Conservation (phyloP, 306 rosid species). For the Sicyos edulis region DNA sequence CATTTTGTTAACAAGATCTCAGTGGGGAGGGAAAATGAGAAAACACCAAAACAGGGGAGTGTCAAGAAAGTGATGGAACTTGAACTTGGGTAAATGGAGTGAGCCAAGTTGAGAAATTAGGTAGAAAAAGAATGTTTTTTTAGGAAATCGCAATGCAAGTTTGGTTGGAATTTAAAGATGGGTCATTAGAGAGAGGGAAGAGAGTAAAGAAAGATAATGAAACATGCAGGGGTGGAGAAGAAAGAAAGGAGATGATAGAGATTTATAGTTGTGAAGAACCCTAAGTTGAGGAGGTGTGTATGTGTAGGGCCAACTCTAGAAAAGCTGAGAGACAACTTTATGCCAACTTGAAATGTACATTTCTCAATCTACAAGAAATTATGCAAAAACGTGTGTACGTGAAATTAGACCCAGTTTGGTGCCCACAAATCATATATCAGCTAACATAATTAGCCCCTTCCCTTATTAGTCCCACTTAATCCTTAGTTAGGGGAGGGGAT, state of each 20-base stretch:
- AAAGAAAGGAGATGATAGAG: constrained; percentile 29
- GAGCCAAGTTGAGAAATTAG: neutral
- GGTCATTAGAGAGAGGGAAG: constrained; percentile 13
- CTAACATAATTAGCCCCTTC: neutral
- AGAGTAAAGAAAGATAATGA: neutral
- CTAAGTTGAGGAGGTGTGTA: constrained; percentile 4
- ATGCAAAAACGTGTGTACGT: neutral
- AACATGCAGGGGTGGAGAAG: constrained; percentile 28
- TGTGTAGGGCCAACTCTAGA: constrained; percentile 5
- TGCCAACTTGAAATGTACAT: constrained; percentile 11
- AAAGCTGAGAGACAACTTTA: constrained; percentile 18
- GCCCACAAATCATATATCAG: neutral
- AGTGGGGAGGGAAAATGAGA: constrained; percentile 7
- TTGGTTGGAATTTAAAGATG: constrained; percentile 8
- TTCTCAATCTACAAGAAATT: constrained; percentile 15
- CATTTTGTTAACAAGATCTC: constrained; percentile 28
- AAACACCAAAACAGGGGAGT: constrained; percentile 24
- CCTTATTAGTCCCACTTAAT: neutral
- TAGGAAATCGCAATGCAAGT: neutral
- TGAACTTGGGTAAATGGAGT: neutral
- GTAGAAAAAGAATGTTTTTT: constrained; percentile 19
- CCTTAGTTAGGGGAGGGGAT: neutral
- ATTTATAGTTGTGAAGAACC: constrained; percentile 50
- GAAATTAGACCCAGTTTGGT: constrained; percentile 10
- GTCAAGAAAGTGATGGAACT: constrained; percentile 21